Base-by-base conservation (phyloP, 164 flowering plant genomes). In the Dillenia turbinata region DNA sequence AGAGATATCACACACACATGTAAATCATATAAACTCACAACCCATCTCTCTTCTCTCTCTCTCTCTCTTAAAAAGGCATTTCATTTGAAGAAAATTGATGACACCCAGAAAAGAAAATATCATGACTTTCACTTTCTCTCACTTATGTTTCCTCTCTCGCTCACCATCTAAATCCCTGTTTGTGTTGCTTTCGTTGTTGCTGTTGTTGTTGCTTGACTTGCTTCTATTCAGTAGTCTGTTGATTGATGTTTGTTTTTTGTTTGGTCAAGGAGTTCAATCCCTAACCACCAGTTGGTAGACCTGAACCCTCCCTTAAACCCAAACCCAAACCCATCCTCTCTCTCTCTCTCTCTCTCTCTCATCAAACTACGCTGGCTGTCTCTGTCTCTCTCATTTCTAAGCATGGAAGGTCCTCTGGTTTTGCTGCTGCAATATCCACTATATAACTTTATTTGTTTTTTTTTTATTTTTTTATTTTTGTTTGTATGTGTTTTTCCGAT, bases 261-360 rank as follows among this genome's bases (percentile, higher is more conserved):
- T 73, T 79, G 87, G 86, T 85, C 82, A 81, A 75, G 80, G 78
- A 76, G 83, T 76, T 83, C 77, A 78, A 77, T 81, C 85, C 62
- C 71, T 84, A 86, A 86, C 91, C 4, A 88, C 89, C 95, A 81
- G 95, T 84, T 78, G 91, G 91, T 88, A 59, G 88, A 88, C 89
- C 95, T 85, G 82, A 87, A 84, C 78, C 82, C 83, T 76, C 74
- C 33, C 81, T 72, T 79, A 76, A 86, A 83, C 81, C 87, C 71
- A 76, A 86, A 83, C 81, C 87, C 71, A 33, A 33, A 33, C 40
- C 69, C 52, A 24, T 49, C n/a, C 61, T 59, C 53, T 47, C 47
- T 65, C 75, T 56, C 54, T 43, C 55, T 48, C 56, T 61, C 44
- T 49, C 56, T 61, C 67, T 71, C 62, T 58, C 54, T 59, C 63